These are phyloP conservation scores for Mortierella sp. DNA, from an alignment of 371 early-diverging fungal genomes.

Conservation along the genomic window DNA sequence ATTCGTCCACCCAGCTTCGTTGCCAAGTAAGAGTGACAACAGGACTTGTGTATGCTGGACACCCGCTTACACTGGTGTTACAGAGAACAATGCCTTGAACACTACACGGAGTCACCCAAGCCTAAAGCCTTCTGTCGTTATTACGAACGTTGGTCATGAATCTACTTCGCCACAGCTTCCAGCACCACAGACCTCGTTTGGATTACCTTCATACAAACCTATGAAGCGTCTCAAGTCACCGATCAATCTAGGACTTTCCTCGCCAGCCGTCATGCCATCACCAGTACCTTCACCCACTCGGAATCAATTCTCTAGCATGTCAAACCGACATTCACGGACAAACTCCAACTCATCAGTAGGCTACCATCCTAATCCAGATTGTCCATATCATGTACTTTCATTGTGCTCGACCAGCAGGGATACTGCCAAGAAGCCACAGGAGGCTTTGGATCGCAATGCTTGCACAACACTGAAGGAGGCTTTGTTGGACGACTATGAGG, in stretches of 20 bases:
- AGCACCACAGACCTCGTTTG: neutral
- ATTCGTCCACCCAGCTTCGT: conserved; percentile 20
- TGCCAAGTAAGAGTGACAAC: conserved; percentile 6
- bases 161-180: neutral
- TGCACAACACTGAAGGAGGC: conserved; percentile 18
- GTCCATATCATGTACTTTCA: conserved; percentile 32
- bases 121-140: conserved; percentile 27
- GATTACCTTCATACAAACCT: conserved; percentile 23
- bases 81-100: conserved; percentile 23
- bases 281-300: conserved; percentile 36
- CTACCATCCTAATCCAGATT: conserved; percentile 44
- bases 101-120: conserved; percentile 26
- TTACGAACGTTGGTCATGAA: conserved; percentile 13
- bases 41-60: conserved; percentile 45
- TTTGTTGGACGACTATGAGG: conserved; percentile 8
- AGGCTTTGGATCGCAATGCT: neutral
- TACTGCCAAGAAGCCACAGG: neutral
- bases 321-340: conserved; percentile 36
- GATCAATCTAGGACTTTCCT: conserved; percentile 15
- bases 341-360: conserved; percentile 41
- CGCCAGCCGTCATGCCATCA: conserved; percentile 2
- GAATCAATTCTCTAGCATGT: conserved; percentile 27
- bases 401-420: conserved; percentile 9
- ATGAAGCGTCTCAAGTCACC: conserved; percentile 48
- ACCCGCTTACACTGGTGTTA: conserved; percentile 36